Conservation (phyloP, 495 filamentous ascomycete genomes). For the Cercophora scortea region DNA sequence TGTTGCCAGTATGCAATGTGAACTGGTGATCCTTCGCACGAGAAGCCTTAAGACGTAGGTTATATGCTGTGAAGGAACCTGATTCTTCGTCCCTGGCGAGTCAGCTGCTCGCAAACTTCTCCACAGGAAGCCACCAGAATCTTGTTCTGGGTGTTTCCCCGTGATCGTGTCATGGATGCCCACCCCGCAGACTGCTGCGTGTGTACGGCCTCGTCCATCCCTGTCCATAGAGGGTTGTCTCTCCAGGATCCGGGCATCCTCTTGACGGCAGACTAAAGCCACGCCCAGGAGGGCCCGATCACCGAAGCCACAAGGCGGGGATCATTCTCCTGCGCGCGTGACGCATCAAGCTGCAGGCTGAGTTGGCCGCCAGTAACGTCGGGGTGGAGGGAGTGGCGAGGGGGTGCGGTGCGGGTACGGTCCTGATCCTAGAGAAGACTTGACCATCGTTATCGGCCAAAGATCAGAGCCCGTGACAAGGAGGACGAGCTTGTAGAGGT, state of each 20-base stretch:
- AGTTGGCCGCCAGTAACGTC: not conserved
- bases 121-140: not conserved
- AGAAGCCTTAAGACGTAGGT: too few relatives aligned
- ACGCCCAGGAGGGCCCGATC: too few relatives aligned
- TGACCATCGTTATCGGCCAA: conserved; percentile 4
- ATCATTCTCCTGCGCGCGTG: not conserved
- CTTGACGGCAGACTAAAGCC: too few relatives aligned
- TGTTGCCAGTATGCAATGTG: too few relatives aligned
- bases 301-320: not conserved
- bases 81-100: not conserved
- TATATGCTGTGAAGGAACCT: too few relatives aligned
- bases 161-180: not conserved
- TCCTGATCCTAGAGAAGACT: not conserved
- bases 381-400: not conserved
- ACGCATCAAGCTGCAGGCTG: not conserved
- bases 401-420: not conserved
- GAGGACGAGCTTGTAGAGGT: not conserved
- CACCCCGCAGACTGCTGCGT: not conserved
- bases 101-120: not conserved
- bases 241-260: too few relatives aligned
- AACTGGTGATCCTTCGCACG: too few relatives aligned
- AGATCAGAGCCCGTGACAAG: not conserved
- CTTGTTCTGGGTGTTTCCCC: not conserved
- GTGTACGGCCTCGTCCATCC: not conserved
- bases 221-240: too few relatives aligned